Evolutionary conservation across 805 yeast species (phyloP).

Genomic region (Metschnikowia lunata): DNA sequence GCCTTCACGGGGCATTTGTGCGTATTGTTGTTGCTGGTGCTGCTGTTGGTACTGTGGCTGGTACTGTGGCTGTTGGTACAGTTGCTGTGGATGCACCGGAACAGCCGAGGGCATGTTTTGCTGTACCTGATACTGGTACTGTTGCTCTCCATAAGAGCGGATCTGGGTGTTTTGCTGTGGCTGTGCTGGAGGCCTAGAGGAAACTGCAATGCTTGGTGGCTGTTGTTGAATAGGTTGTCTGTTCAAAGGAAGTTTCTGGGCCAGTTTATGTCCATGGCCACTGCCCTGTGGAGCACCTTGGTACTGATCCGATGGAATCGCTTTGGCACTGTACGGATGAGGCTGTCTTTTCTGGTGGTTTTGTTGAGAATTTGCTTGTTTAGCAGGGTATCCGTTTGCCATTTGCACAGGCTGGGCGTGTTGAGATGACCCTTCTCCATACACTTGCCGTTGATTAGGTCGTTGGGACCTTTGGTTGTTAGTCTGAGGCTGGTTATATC

Average conservation of each 20-base stretch:
- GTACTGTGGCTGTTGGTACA: conserved; percentile 7
- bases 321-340: conserved; percentile 2
- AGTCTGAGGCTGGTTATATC: too few relatives aligned
- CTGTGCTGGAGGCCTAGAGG: conserved; percentile 3
- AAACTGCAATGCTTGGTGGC: background rate
- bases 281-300: background rate
- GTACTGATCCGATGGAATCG: background rate
- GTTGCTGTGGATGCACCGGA: conserved; percentile 1
- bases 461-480: too few relatives aligned
- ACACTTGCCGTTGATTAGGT: too few relatives aligned
- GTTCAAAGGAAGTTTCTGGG: conserved; percentile 1
- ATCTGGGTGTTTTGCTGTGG: conserved; percentile 4
- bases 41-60: conserved; percentile 5
- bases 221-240: conserved; percentile 3
- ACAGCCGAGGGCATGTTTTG: background rate
- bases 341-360: background rate
- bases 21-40: too few relatives aligned
- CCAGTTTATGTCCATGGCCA: background rate
- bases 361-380: background rate
- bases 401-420: background rate
- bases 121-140: conserved; percentile 11
- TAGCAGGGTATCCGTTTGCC: background rate
- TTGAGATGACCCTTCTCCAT: background rate
- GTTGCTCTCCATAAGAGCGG: conserved; percentile 9
- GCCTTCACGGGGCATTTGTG: too few relatives aligned